Percentiles rank a stretch among this genome's conserved stretches.
Evolutionary conservation across 2,329 filamentous ascomycete genomes (phyloP).

Genomic region (Diplocarpon rosae): DNA sequence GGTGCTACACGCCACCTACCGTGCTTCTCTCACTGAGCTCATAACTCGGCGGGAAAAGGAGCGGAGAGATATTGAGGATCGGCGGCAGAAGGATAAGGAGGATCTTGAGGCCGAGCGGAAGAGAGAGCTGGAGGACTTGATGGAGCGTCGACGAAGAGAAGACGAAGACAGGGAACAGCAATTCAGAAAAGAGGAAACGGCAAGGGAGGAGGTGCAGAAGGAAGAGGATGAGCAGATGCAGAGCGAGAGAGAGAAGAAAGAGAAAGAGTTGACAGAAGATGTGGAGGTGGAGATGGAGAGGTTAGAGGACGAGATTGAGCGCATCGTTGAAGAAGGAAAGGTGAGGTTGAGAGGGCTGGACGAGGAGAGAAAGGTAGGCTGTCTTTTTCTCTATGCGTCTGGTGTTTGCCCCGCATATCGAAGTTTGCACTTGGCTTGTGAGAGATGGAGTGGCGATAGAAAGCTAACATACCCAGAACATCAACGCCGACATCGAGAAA

Average conservation of each 20-base stretch:
- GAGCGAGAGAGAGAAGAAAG: constrained; percentile 12
- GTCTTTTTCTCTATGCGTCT: no score
- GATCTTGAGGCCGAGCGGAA: constrained; percentile 10
- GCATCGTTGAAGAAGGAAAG: constrained; percentile 18
- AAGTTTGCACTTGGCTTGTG: no score
- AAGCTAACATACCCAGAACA: constrained; percentile 10
- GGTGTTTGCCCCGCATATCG: no score
- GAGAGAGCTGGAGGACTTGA: constrained; percentile 15
- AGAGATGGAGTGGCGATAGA: no score
- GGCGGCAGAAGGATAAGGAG: constrained; percentile 12
- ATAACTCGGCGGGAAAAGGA: constrained; percentile 13
- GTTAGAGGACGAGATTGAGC: constrained; percentile 23
- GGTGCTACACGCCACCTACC: constrained; percentile 14
- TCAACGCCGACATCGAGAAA: constrained; percentile 23
- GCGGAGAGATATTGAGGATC: constrained; percentile 12
- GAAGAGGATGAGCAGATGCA: constrained; percentile 17
- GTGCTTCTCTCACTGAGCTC: constrained; percentile 13
- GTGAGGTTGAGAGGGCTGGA: constrained; percentile 17
- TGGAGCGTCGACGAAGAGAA: constrained; percentile 10
- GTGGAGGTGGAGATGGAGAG: constrained; percentile 20
- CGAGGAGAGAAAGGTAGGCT: constrained; percentile 18
- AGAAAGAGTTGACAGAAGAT: constrained; percentile 12
- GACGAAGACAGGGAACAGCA: constrained; percentile 12
- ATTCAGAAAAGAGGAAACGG: constrained; percentile 11
- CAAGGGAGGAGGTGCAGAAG: constrained; percentile 7